These are phyloP conservation scores for Daedalea quercina DNA, from an alignment of 768 basidiomycete genomes.

Conservation along the genomic window DNA sequence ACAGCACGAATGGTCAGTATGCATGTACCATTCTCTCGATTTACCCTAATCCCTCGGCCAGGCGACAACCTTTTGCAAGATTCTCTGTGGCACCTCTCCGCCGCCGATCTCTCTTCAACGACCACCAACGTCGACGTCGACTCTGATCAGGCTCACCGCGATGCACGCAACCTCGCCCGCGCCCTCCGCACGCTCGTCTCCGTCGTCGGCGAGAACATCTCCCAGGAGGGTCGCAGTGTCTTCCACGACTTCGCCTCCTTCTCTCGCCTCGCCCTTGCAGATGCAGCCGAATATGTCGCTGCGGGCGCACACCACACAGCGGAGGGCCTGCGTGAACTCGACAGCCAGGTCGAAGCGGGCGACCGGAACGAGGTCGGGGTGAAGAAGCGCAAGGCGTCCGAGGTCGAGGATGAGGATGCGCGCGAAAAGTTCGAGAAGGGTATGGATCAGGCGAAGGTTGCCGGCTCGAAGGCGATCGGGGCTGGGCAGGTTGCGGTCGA, in stretches of 20 bases:
- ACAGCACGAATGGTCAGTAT: slow-evolving; percentile 49
- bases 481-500: slow-evolving; percentile 37
- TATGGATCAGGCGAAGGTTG: slow-evolving; percentile 58
- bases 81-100: slow-evolving; percentile 56
- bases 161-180: slow-evolving; percentile 42
- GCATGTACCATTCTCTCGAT: no score
- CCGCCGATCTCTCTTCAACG: slow-evolving; percentile 42
- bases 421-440: slow-evolving; percentile 56
- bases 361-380: slow-evolving; percentile 52
- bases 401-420: slow-evolving; percentile 40
- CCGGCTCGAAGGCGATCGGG: slow-evolving; percentile 52
- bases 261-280: slow-evolving; percentile 55
- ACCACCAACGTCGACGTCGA: slow-evolving; percentile 29
- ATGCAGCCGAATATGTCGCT: slow-evolving; percentile 57
- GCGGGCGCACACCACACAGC: slow-evolving; percentile 44
- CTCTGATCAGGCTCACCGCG: slow-evolving; percentile 39
- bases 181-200: slow-evolving; percentile 45
- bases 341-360: slow-evolving; percentile 53
- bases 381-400: slow-evolving; percentile 37
- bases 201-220: slow-evolving; percentile 45
- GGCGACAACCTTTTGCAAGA: slow-evolving; percentile 62
- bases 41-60: slow-evolving; percentile 16
- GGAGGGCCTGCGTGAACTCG: slow-evolving; percentile 44
- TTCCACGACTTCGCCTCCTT: slow-evolving; percentile 62
- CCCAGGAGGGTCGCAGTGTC: slow-evolving; percentile 46